These are phyloP conservation scores for Plasmodium knowlesi DNA, from an alignment of 169 alveolate genomes.

Conservation along the genomic window DNA sequence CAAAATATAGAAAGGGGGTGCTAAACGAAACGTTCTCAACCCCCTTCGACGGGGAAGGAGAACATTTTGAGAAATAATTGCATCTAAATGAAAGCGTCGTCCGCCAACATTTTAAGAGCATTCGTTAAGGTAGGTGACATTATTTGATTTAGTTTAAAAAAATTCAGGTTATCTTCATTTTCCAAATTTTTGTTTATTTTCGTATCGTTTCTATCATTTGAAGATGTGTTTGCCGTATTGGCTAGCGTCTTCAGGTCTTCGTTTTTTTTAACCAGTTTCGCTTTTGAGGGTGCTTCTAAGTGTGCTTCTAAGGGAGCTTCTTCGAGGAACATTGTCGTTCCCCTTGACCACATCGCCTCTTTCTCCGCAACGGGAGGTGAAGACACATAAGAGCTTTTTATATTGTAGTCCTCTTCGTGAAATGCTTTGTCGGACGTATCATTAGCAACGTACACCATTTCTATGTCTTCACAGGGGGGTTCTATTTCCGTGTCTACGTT, in stretches of 20 bases:
- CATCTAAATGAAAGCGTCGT: conserved; percentile 22
- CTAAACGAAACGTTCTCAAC: background rate
- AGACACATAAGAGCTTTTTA: background rate
- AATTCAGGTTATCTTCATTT: conserved; percentile 19
- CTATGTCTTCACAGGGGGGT: background rate
- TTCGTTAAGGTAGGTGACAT: conserved; percentile 40
- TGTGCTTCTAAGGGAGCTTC: background rate
- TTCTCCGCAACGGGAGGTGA: background rate
- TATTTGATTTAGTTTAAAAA: conserved; percentile 34
- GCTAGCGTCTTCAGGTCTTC: background rate
- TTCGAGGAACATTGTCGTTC: background rate
- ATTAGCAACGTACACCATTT: background rate
- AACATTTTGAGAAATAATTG: background rate
- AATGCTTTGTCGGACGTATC: background rate
- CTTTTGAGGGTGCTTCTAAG: background rate
- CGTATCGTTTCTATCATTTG: background rate
- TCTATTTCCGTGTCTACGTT: background rate
- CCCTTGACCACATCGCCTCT: background rate
- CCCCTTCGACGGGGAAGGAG: background rate
- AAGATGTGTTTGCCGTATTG: background rate
- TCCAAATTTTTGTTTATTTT: background rate
- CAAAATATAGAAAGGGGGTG: background rate
- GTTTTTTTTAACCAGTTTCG: conserved; percentile 20
- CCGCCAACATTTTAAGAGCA: conserved; percentile 43
- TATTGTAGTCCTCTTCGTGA: background rate